Conservation (phyloP, 768 basidiomycete species). For the Xerocomus spinulosus region DNA sequence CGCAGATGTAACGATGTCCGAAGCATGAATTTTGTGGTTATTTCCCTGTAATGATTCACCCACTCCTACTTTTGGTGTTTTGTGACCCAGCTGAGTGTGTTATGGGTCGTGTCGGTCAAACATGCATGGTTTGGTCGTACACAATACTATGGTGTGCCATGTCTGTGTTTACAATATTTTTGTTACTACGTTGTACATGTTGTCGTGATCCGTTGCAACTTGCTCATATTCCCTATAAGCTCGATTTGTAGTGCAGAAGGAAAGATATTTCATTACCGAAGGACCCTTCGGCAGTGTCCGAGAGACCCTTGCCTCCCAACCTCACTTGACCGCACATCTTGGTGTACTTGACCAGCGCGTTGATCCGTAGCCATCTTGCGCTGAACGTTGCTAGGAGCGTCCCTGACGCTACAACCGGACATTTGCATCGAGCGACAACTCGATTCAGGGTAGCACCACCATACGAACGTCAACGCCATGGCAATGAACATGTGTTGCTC, state of each 20-base stretch:
- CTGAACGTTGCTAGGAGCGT: too few relatives aligned
- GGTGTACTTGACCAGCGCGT: neutral
- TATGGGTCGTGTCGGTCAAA: conserved; percentile 15
- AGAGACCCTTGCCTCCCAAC: neutral
- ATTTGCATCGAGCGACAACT: too few relatives aligned
- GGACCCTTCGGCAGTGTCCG: neutral
- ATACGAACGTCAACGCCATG: too few relatives aligned
- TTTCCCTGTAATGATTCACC: conserved; percentile 6
- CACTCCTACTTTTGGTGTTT: conserved; percentile 15
- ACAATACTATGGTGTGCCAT: conserved; percentile 20
- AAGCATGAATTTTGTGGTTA: conserved; percentile 27
- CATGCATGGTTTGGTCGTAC: conserved; percentile 19
- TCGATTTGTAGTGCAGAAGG: conserved; percentile 18
- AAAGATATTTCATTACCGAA: conserved; percentile 1
- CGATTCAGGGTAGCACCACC: too few relatives aligned
- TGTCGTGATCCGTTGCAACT: conserved; percentile 22
- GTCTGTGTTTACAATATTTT: conserved; percentile 17
- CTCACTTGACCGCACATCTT: neutral
- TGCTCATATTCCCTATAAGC: conserved; percentile 25
- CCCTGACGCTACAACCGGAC: too few relatives aligned
- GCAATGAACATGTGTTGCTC: too few relatives aligned
- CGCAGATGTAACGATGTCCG: conserved; percentile 42
- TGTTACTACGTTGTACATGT: conserved; percentile 26
- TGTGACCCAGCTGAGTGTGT: conserved; percentile 7
- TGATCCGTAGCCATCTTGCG: neutral